Conservation (phyloP, 176 grass and related monocot species). For the Bothriochloa decipiens region DNA sequence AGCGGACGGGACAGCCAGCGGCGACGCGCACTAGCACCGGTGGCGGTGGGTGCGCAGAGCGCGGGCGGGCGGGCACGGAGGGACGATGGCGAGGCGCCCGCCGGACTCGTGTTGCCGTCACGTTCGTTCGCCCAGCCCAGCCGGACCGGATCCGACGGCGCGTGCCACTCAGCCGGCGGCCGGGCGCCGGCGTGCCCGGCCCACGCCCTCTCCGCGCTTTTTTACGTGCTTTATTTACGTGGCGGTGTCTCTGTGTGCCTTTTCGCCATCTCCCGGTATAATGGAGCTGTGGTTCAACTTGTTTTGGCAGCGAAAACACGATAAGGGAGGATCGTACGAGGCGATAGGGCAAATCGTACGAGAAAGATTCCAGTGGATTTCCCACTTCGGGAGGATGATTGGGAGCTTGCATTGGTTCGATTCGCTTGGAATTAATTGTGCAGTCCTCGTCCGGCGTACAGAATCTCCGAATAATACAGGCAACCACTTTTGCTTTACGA, state of each 20-base stretch:
- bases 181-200: neutral
- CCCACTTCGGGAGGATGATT: neutral
- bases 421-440: neutral
- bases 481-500: no score
- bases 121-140: no score
- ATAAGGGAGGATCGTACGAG: neutral
- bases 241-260: neutral
- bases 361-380: neutral
- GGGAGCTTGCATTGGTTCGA: neutral
- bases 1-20: neutral
- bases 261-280: no score
- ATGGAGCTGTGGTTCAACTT: neutral
- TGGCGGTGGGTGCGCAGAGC: neutral
- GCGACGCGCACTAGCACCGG: constrained; percentile 56
- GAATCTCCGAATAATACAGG: neutral
- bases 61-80: no score
- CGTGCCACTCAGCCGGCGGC: constrained; percentile 22
- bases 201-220: neutral
- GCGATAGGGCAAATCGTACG: neutral
- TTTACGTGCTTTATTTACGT: neutral
- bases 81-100: no score
- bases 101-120: no score
- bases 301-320: neutral
- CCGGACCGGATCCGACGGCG: neutral
- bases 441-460: neutral